These are phyloP conservation scores for Mycogone perniciosa DNA, from an alignment of 2,329 filamentous ascomycete species.

Conservation along the genomic window DNA sequence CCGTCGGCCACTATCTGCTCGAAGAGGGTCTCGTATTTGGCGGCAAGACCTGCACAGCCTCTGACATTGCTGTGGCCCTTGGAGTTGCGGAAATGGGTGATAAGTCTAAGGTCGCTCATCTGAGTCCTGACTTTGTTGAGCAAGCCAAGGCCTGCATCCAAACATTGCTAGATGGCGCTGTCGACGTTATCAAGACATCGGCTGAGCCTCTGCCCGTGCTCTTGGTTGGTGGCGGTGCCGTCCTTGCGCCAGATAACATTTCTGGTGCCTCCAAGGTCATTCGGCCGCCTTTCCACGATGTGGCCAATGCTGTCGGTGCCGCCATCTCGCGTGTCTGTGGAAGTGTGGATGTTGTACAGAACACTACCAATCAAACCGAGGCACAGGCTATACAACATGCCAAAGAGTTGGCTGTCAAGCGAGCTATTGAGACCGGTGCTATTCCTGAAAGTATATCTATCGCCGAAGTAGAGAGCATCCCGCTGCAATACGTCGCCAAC, in stretches of 20 bases:
- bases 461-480: not conserved
- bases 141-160: slow-evolving; percentile 38
- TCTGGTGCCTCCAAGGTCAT: slow-evolving; percentile 30
- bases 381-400: not conserved
- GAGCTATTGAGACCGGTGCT: slow-evolving; percentile 12
- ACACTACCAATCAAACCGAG: not conserved
- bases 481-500: not conserved
- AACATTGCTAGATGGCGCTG: slow-evolving; percentile 20
- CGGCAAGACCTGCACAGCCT: slow-evolving; percentile 41
- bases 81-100: slow-evolving; percentile 24
- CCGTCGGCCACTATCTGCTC: slow-evolving; percentile 41
- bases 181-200: slow-evolving; percentile 23
- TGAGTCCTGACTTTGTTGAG: not conserved
- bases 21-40: slow-evolving; percentile 42
- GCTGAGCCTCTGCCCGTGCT: slow-evolving; percentile 24
- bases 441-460: not conserved
- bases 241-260: slow-evolving; percentile 26
- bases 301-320: slow-evolving; percentile 44
- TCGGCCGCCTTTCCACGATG: slow-evolving; percentile 32
- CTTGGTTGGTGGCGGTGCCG: slow-evolving; percentile 39
- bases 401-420: slow-evolving; percentile 19
- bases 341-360: not conserved
- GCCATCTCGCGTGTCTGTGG: slow-evolving; percentile 36
- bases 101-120: not conserved
- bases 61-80: slow-evolving; percentile 39